Percentiles rank a stretch among this genome's conserved stretches.
Evolutionary conservation across 768 basidiomycete species (phyloP).

Genomic region (Sarcodon sp.): DNA sequence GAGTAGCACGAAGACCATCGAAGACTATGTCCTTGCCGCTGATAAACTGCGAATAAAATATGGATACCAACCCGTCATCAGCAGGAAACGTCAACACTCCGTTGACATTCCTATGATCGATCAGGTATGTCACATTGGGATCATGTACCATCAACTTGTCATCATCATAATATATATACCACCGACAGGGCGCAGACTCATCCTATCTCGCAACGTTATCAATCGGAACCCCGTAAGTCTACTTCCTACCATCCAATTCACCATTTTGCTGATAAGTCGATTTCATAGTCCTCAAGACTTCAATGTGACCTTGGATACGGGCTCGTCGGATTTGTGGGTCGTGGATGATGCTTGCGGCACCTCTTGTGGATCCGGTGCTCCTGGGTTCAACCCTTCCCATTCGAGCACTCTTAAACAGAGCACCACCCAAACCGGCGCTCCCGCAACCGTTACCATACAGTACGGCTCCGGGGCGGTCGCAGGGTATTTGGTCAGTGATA

Average conservation of each 20-base stretch:
- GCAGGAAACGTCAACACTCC: conserved; percentile 21
- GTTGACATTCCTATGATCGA: conserved; percentile 30
- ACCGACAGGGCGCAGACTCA: conserved; percentile 36
- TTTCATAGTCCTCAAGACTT: conserved; percentile 47
- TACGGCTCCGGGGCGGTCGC: conserved; percentile 65
- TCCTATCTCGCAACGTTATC: conserved; percentile 1
- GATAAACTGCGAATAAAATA: conserved; percentile 37
- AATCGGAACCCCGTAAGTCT: conserved; percentile 12
- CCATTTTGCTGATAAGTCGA: conserved; percentile 2
- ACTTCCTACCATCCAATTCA: conserved; percentile 11
- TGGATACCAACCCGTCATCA: conserved; percentile 11
- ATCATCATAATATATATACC: not conserved
- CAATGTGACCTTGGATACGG: conserved; percentile 81
- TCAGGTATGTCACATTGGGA: conserved; percentile 28
- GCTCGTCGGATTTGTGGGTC: conserved; percentile 87
- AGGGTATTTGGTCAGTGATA: conserved; percentile 45
- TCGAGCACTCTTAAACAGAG: conserved; percentile 26
- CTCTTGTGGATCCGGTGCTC: conserved; percentile 26
- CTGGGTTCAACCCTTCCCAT: conserved; percentile 27
- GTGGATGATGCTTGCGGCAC: conserved; percentile 32
- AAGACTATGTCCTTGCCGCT: conserved; percentile 24
- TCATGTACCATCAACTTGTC: not conserved
- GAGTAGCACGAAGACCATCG: conserved; percentile 6
- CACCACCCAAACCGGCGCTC: conserved; percentile 4
- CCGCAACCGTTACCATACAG: conserved; percentile 21